Percentiles rank a stretch among this genome's conserved stretches.
Conservation (phyloP, 768 basidiomycete genomes). For the Leccinum arenicola region DNA sequence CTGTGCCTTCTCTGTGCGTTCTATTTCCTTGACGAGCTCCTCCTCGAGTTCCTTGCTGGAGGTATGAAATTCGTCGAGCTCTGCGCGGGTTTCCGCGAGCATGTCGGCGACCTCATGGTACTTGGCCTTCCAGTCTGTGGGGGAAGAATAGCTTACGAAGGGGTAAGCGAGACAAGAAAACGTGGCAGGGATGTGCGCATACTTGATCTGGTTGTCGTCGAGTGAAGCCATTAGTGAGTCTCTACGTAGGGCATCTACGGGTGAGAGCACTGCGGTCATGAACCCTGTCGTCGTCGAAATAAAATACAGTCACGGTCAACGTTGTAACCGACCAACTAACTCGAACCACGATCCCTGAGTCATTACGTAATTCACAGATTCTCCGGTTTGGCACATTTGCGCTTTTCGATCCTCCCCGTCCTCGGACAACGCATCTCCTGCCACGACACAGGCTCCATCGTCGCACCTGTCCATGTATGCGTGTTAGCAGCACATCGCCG, state of each 20-base stretch:
- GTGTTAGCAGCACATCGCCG: not conserved
- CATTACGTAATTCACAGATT: slow-evolving; percentile 41
- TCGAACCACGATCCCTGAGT: slow-evolving; percentile 17
- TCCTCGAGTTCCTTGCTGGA: slow-evolving; percentile 91
- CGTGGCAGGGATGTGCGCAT: slow-evolving; percentile 20
- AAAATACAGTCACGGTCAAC: slow-evolving; percentile 18
- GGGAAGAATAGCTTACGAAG: slow-evolving; percentile 49
- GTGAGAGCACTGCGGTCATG: slow-evolving; percentile 67
- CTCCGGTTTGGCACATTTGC: slow-evolving; percentile 87
- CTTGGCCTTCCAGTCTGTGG: slow-evolving; percentile 73
- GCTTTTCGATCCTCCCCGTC: slow-evolving; percentile 74
- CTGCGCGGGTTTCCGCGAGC: slow-evolving; percentile 77
- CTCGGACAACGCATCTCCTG: slow-evolving; percentile 87
- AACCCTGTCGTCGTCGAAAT: slow-evolving; percentile 11
- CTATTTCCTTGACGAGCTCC: slow-evolving; percentile 88
- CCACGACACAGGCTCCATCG: slow-evolving; percentile 87
- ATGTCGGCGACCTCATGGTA: slow-evolving; percentile 83
- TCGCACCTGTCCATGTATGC: slow-evolving; percentile 50
- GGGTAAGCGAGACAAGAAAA: slow-evolving; percentile 17
- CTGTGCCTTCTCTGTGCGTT: slow-evolving; percentile 81
- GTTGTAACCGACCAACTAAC: slow-evolving; percentile 5
- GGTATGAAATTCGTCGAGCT: slow-evolving; percentile 84
- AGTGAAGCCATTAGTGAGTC: slow-evolving; percentile 55
- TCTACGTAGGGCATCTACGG: slow-evolving; percentile 56
- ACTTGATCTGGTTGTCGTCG: slow-evolving; percentile 68